Evolutionary conservation across 1,284 basidiomycete genomes (phyloP), one percentile per base, ranked within the genome.

Genomic region (Ceratobasidium theobromae): DNA sequence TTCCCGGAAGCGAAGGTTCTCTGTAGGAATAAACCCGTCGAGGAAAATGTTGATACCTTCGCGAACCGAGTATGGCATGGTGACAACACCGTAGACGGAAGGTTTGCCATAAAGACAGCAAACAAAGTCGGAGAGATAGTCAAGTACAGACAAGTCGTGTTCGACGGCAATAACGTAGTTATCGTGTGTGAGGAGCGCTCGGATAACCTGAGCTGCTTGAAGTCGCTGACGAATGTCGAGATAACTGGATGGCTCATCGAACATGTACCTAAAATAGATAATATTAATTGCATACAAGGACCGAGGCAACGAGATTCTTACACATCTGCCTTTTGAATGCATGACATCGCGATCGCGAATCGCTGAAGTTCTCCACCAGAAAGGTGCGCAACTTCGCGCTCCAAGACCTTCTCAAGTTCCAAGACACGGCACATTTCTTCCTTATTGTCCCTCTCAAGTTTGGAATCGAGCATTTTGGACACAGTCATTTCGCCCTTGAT

Each of bases 21-120:
- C 95, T n/a, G 95, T 97, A 4, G 95, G 95, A 72, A 98, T 93
- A 80, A 94, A 94, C 60, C 95, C 95, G 74, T 98, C 95, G 67
- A 98, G 81, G 85, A 98, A 98, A 73, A 97, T 97, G 79, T 98
- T 98, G 81, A 98, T 97, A 72, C 92, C 95, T 88, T 98, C 95
- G 70, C 95, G 88, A 67, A 97, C 93, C 32, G 95, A 96, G 76
- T 88, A 94, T 43, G 95, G 95, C 91, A 98, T 93, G 2, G 95
- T 98, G 8, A 98, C 95, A 53, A 98, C 95, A 76, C 95, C 95
- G 73, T 97, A 97, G 83, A 94, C 92, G 14, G 93, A 94, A 1
- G 95, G 95, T 74, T 95, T 95, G 72, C 95, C 95, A 78, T 98
- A 98, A 49, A 98, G 79, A 79, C 92, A 94, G 77, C 95, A 98